phyloP scores from a whole-genome alignment of 2,329 filamentous ascomycete species.

The Trichophyton verrucosum region DNA sequence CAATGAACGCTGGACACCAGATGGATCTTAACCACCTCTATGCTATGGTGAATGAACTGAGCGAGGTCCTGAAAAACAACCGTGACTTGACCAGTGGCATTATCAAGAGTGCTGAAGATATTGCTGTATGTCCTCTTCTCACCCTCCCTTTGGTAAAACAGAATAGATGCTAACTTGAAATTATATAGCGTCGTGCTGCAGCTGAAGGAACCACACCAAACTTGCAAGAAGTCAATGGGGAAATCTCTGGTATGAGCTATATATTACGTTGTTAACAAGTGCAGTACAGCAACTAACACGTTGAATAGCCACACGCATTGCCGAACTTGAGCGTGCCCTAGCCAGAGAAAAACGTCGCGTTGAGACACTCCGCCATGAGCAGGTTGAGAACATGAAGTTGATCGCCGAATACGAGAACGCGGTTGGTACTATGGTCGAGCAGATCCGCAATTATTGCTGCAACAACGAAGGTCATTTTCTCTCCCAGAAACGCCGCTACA shows the following conservation, averaged over 20 bases:
- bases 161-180: background rate
- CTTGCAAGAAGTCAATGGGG: slow-evolving; percentile 33
- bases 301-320: slow-evolving; percentile 33
- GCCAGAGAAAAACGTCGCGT: slow-evolving; percentile 33
- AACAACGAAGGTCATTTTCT: slow-evolving; percentile 39
- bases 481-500: slow-evolving; percentile 37
- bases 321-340: slow-evolving; percentile 37
- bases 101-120: slow-evolving; percentile 38
- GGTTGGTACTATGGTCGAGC: slow-evolving; percentile 38
- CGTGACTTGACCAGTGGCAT: slow-evolving; percentile 39
- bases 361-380: slow-evolving; percentile 35
- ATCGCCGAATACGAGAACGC: slow-evolving; percentile 38
- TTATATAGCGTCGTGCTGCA: slow-evolving; percentile 31
- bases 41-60: slow-evolving; percentile 39
- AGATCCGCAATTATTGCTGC: slow-evolving; percentile 39
- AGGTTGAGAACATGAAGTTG: slow-evolving; percentile 36
- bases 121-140: slow-evolving; percentile 28
- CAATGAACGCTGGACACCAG: slow-evolving; percentile 39
- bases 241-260: slow-evolving; percentile 28
- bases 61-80: slow-evolving; percentile 38
- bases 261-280: background rate
- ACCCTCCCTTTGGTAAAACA: background rate
- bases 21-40: slow-evolving; percentile 41
- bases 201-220: slow-evolving; percentile 29
- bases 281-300: background rate